A percentile compares a stretch with the other conserved stretches of the same genome.
Conservation (phyloP, 306 rosid genomes). For the Cotoneaster glaucophyllus region DNA sequence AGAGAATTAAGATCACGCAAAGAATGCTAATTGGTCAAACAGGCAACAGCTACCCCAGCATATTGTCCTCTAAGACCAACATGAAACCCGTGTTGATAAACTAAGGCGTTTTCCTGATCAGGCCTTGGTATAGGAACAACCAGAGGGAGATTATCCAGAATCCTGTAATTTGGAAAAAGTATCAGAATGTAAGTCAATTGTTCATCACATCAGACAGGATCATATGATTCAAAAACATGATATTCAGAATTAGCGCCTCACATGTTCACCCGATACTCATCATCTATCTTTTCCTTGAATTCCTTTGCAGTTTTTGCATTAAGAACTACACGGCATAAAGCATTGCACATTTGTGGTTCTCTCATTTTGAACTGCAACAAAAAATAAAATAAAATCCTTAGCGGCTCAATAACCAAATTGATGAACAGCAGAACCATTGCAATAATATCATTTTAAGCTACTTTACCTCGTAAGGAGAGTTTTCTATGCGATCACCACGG, state of each 20-base stretch:
- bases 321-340: conserved; percentile 53
- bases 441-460: conserved; percentile 1
- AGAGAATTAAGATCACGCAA: conserved; percentile 1
- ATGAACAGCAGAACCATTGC: background rate
- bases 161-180: conserved; percentile 38
- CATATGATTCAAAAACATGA: conserved; percentile 3
- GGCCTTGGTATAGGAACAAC: conserved; percentile 73
- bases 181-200: background rate
- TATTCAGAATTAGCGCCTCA: conserved; percentile 24
- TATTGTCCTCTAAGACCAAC: conserved; percentile 84
- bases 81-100: conserved; percentile 75
- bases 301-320: conserved; percentile 56
- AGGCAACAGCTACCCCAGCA: conserved; percentile 51
- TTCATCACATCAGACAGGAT: background rate
- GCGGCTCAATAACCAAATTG: conserved; percentile 6
- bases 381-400: conserved; percentile 10
- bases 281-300: conserved; percentile 75
- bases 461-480: conserved; percentile 78
- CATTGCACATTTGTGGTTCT: conserved; percentile 80
- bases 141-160: conserved; percentile 81
- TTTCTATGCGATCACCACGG: conserved; percentile 85
- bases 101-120: conserved; percentile 61
- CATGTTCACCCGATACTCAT: conserved; percentile 87
- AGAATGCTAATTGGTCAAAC: conserved; percentile 1
- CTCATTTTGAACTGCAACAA: conserved; percentile 75